Evolutionary conservation across 2,329 filamentous ascomycete species (phyloP), one percentile per base, ranked within the genome.

Genomic region (Biscogniauxia marginata): DNA sequence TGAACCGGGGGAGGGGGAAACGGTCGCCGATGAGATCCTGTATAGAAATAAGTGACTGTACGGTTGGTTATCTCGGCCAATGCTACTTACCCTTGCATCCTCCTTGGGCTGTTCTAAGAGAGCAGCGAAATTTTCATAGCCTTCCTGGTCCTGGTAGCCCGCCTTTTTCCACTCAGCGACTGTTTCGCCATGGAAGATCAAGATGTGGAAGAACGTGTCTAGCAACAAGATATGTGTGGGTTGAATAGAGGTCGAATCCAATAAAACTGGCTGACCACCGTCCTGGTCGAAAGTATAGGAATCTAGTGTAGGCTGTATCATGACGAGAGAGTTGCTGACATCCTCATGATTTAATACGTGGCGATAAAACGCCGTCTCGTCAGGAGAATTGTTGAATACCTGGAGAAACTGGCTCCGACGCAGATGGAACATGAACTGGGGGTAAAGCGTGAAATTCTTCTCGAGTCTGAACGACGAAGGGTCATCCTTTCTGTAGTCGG

Each of bases 371-470:
- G 95, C 95, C 21, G 95, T 99, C 76, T 99, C 95, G 67, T 99
- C 95, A 7, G 95, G 95, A 0, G 93, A 98, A 75, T 98, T 99
- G 80, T 99, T 99, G 84, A 99, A 99, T 55, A 99, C 93, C 71
- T 99, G 95, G 63, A 99, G 76, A 80, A 99, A 99, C 74, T 98
- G 95, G 75, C 92, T 96, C 74, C 95, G 86, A 66, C 95, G 89
- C 59, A 99, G 83, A 74, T 99, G 95, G 82, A 99, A 99, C 95
- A 99, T 99, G 77, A 99, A 99, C 73, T 99, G 95, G 22, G 95
- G 95, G 71, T 99, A 99, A 16, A 99, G 83, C 0, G 93, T 98
- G 71, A 99, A 99, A 79, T 99, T 99, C 85, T 97, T 97, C 75
- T 99, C 95, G 61, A 96, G 77, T 34, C 92, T 86, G 85, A 99